These are phyloP conservation scores for Pythium guiyangense DNA, from an alignment of 352 stramenopile genomes.

Conservation along the genomic window DNA sequence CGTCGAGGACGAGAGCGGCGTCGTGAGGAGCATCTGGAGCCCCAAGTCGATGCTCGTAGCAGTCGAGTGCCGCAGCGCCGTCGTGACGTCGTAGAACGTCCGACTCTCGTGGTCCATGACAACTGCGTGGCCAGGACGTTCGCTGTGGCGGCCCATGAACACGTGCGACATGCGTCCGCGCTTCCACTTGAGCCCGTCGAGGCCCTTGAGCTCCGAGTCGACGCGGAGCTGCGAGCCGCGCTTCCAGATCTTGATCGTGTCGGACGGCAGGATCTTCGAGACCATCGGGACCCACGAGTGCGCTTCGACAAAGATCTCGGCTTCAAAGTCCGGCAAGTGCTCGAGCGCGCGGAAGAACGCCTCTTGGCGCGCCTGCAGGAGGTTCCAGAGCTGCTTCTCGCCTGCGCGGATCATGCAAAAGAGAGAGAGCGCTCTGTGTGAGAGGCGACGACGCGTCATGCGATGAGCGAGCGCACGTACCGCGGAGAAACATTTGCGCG, in stretches of 20 bases:
- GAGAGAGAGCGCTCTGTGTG: background rate
- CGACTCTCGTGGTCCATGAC: conserved; percentile 59
- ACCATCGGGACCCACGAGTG: conserved; percentile 81
- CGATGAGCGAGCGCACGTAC: conserved; percentile 2
- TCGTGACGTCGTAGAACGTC: conserved; percentile 61
- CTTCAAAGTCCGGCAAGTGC: conserved; percentile 70
- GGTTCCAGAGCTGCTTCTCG: conserved; percentile 56
- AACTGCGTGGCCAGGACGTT: conserved; percentile 35
- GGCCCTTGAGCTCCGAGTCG: conserved; percentile 67
- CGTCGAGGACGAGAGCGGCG: conserved; percentile 52
- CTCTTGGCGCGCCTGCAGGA: conserved; percentile 42
- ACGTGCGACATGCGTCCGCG: conserved; percentile 66
- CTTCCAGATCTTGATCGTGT: conserved; percentile 73
- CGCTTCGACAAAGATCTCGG: conserved; percentile 74
- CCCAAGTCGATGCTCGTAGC: conserved; percentile 68
- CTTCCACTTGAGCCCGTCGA: conserved; percentile 76
- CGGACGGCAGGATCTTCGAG: conserved; percentile 70
- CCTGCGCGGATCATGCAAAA: conserved; percentile 8
- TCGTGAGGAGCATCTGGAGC: conserved; percentile 70
- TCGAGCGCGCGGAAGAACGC: conserved; percentile 59
- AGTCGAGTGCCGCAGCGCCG: conserved; percentile 43
- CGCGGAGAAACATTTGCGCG: conserved; percentile 56
- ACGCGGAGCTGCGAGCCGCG: conserved; percentile 59
- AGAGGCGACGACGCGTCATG: too few species aligned
- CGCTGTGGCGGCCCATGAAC: conserved; percentile 37